Conservation (phyloP, 192 early-diverging fungal species). For the Podila epigama region DNA sequence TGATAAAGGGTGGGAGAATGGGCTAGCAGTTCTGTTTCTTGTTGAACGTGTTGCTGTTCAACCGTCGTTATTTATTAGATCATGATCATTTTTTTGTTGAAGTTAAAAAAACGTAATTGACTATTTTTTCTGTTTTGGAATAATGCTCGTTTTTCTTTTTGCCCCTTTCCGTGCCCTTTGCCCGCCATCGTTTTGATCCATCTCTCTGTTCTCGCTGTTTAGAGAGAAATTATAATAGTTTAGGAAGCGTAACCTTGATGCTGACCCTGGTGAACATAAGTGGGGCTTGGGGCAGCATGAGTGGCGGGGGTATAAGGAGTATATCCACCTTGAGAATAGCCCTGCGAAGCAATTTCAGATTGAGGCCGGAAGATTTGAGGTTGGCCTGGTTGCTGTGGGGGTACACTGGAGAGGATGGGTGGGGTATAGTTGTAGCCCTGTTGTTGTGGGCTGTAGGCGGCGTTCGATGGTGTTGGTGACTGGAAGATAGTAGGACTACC, state of each 20-base stretch:
- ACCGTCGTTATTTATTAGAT: too few relatives aligned
- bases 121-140: background rate
- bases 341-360: background rate
- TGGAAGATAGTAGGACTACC: background rate
- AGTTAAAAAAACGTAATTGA: too few relatives aligned
- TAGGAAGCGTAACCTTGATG: slow-evolving; percentile 13
- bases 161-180: too few relatives aligned
- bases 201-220: too few relatives aligned
- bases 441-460: background rate
- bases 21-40: background rate
- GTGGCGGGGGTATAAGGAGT: slow-evolving; percentile 13
- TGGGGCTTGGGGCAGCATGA: slow-evolving; percentile 1
- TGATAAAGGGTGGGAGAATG: background rate
- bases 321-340: slow-evolving; percentile 8
- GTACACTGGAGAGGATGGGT: background rate
- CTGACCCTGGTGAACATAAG: background rate
- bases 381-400: slow-evolving; percentile 4
- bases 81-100: too few relatives aligned
- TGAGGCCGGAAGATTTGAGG: slow-evolving; percentile 25
- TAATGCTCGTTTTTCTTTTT: too few relatives aligned
- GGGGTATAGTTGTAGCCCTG: background rate
- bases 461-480: background rate
- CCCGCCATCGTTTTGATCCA: too few relatives aligned
- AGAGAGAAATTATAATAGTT: background rate
- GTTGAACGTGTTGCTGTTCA: background rate